Evolutionary conservation across 306 rosid species (phyloP).

Genomic region (Rosa persica): DNA sequence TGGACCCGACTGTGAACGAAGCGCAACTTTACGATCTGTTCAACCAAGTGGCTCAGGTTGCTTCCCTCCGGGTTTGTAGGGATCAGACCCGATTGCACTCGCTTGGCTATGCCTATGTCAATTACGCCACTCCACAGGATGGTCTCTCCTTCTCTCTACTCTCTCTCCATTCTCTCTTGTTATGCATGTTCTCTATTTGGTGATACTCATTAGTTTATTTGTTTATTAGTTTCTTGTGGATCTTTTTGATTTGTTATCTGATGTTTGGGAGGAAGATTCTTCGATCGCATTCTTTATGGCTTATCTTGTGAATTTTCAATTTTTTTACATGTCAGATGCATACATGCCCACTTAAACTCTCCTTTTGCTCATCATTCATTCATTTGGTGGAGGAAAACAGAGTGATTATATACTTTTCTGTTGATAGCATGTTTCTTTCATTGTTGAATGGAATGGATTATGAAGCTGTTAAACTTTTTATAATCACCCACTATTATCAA

Average conservation of each 20-base stretch:
- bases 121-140: conserved; percentile 52
- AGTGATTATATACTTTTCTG: not conserved
- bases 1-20: conserved; percentile 62
- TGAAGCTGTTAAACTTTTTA: not conserved
- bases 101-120: conserved; percentile 89
- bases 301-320: not conserved
- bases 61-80: conserved; percentile 78
- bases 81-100: conserved; percentile 63
- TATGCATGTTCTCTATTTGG: not conserved
- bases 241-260: not conserved
- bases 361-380: not conserved
- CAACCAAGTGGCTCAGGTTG: conserved; percentile 46
- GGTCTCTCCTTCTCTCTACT: conserved; percentile 38
- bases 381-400: not conserved
- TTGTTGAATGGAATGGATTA: not conserved
- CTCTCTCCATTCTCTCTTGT: not conserved
- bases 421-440: not conserved
- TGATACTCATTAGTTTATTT: not conserved
- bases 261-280: conserved; percentile 16
- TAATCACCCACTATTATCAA: not conserved
- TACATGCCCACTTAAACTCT: too few relatives aligned
- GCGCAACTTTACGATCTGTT: conserved; percentile 70
- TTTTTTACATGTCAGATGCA: not conserved
- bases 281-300: conserved; percentile 9
- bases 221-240: not conserved